Base-by-base conservation (phyloP, 2,329 filamentous ascomycete genomes). In the Clonostachys solani region DNA sequence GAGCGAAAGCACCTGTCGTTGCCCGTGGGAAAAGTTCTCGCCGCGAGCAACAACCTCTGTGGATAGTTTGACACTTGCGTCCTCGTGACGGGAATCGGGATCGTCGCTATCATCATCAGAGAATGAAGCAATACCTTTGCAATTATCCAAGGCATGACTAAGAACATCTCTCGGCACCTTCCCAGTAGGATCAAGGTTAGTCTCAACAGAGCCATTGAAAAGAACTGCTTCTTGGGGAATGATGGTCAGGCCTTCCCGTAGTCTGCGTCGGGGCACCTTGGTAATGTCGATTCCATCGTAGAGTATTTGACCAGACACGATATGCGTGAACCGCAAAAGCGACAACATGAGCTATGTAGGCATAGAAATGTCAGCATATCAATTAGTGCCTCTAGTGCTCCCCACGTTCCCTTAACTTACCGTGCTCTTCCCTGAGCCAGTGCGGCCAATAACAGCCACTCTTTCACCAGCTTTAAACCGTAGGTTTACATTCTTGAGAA, bases 381-480 rank as follows among this genome's bases (percentile, higher is more conserved):
- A 40, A 40, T 16, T n/a, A 8, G 23, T 29, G 40, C 8, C 19
- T 8, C 16, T 3, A 8, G 23, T 29, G 23, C 23, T 29, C 23
- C 23, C 3, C 23, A 29, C 3, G 9, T 29, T 29, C 3, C 9
- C 8, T 34, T 23, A 47, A 62, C 73, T 62, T 60, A 92, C 77
- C 0, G 89, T 95, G 44, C 85, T 90, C 65, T 95, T 95, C 5
- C 90, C 90, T 5, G 86, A 90, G 0, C 87, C 84, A 0, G 89
- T 95, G 10, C 89, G 81, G 3, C 90, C 90, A 12, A 92, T 86
- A 17, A 95, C 76, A 1, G 89, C 89, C 1, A 88, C 88, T 44
- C 86, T 85, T 46, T 87, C 86, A 1, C 89, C 88, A 0, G 85
- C 86, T 12, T 66, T 69, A 50, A 80, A 75, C 34, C 68, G 70